These are phyloP conservation scores for Arabis hirsuta DNA, from an alignment of 345 rosid genomes.

Conservation along the genomic window DNA sequence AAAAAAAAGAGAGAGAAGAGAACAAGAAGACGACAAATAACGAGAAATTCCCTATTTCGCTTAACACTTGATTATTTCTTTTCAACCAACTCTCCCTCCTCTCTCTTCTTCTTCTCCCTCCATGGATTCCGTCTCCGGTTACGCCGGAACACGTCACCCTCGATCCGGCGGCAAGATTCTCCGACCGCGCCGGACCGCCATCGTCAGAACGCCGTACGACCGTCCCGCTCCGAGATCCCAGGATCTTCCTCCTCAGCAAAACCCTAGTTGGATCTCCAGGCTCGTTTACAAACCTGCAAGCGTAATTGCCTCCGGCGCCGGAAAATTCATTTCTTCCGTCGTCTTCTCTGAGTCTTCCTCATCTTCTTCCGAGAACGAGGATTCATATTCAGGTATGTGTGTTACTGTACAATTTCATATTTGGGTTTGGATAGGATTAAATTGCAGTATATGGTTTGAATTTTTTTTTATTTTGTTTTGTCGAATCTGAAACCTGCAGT, in stretches of 20 bases:
- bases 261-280: conserved; percentile 91
- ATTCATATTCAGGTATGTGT: conserved; percentile 55
- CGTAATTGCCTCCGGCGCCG: conserved; percentile 76
- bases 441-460: neutral
- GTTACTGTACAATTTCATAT: neutral
- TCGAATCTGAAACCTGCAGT: conserved; percentile 17
- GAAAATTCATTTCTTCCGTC: conserved; percentile 68
- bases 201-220: conserved; percentile 67
- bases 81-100: conserved; percentile 37
- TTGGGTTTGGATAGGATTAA: neutral
- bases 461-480: neutral
- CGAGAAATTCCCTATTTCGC: conserved; percentile 18
- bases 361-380: conserved; percentile 53
- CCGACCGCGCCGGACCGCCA: conserved; percentile 55
- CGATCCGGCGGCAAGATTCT: conserved; percentile 74
- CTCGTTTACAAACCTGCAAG: conserved; percentile 76
- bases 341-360: conserved; percentile 63
- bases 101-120: neutral
- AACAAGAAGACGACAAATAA: conserved; percentile 46
- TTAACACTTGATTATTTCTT: conserved; percentile 11
- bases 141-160: conserved; percentile 41
- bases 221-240: conserved; percentile 44
- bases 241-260: conserved; percentile 42
- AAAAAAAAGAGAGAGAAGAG: neutral
- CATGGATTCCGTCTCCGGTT: conserved; percentile 47